A percentile compares a stretch with the other conserved stretches of the same genome.
Conservation (phyloP, 2,329 filamentous ascomycete species). For the Pestalotiopsis sp. region DNA sequence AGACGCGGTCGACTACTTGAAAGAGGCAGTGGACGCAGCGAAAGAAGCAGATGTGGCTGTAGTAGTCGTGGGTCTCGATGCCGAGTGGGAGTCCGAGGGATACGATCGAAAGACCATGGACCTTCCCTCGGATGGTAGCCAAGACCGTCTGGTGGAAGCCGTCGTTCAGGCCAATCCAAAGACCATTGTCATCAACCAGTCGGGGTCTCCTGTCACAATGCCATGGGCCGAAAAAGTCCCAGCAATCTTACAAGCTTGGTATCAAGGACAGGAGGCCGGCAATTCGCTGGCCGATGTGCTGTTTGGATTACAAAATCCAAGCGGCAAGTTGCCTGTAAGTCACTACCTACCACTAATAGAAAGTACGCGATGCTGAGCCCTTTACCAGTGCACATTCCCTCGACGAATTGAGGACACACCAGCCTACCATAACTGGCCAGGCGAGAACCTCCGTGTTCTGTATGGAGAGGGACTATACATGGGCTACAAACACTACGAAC, state of each 20-base stretch:
- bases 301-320: slow-evolving; percentile 65
- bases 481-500: slow-evolving; percentile 75
- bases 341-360: neutral
- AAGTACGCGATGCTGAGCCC: slow-evolving; percentile 11
- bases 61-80: slow-evolving; percentile 70
- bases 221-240: slow-evolving; percentile 69
- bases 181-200: slow-evolving; percentile 72
- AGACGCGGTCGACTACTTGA: slow-evolving; percentile 63
- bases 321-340: slow-evolving; percentile 67
- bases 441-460: slow-evolving; percentile 67
- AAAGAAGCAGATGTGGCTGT: slow-evolving; percentile 67
- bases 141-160: slow-evolving; percentile 66
- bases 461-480: slow-evolving; percentile 77
- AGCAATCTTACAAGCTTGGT: slow-evolving; percentile 72
- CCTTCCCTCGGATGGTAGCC: slow-evolving; percentile 57
- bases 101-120: slow-evolving; percentile 68
- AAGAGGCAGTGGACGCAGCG: slow-evolving; percentile 66
- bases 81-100: slow-evolving; percentile 77
- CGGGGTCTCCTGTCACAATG: slow-evolving; percentile 70
- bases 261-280: slow-evolving; percentile 71
- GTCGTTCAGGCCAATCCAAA: slow-evolving; percentile 64
- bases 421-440: slow-evolving; percentile 73
- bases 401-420: slow-evolving; percentile 66
- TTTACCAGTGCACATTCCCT: slow-evolving; percentile 64
- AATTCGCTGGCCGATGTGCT: slow-evolving; percentile 70